Evolutionary conservation across 495 filamentous ascomycete species (phyloP).

Genomic region (Lophiotrema nucula): DNA sequence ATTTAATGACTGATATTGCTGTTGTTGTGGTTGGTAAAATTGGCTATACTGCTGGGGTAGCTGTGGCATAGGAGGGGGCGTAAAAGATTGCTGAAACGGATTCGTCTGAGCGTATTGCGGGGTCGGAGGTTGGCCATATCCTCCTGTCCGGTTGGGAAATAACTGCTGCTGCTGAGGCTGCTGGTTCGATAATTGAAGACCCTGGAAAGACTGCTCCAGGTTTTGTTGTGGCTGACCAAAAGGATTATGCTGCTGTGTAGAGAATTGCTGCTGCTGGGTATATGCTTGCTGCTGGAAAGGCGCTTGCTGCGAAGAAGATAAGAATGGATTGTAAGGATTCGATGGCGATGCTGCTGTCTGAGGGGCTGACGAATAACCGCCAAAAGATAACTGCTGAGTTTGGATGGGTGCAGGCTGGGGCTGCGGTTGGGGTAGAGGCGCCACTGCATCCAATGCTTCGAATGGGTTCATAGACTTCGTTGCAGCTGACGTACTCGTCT

Average conservation of each 20-base stretch:
- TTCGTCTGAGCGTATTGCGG: conserved; percentile 50
- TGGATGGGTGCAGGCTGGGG: conserved; percentile 23
- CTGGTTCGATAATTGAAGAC: conserved; percentile 58
- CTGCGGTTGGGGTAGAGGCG: conserved; percentile 30
- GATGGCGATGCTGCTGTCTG: conserved; percentile 21
- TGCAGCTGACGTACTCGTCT: conserved; percentile 2
- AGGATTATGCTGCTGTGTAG: conserved; percentile 56
- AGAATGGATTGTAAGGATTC: conserved; percentile 38
- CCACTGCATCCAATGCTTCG: conserved; percentile 43
- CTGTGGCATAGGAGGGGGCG: conserved; percentile 60
- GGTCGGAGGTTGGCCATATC: conserved; percentile 57
- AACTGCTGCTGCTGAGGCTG: conserved; percentile 65
- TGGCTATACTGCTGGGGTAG: conserved; percentile 53
- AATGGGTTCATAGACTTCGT: conserved; percentile 50
- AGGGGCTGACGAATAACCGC: conserved; percentile 8
- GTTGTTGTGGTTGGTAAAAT: conserved; percentile 41
- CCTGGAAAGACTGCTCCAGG: conserved; percentile 68
- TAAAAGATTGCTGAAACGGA: conserved; percentile 44
- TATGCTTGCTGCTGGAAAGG: conserved; percentile 14
- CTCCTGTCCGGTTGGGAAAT: conserved; percentile 83
- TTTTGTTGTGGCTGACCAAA: conserved; percentile 22
- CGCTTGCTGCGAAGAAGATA: conserved; percentile 23
- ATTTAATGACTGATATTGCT: conserved; percentile 36
- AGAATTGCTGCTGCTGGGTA: conserved; percentile 47
- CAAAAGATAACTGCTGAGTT: conserved; percentile 19